Base-by-base conservation (phyloP, 139 green algal species). In the Marvania coccoides region DNA sequence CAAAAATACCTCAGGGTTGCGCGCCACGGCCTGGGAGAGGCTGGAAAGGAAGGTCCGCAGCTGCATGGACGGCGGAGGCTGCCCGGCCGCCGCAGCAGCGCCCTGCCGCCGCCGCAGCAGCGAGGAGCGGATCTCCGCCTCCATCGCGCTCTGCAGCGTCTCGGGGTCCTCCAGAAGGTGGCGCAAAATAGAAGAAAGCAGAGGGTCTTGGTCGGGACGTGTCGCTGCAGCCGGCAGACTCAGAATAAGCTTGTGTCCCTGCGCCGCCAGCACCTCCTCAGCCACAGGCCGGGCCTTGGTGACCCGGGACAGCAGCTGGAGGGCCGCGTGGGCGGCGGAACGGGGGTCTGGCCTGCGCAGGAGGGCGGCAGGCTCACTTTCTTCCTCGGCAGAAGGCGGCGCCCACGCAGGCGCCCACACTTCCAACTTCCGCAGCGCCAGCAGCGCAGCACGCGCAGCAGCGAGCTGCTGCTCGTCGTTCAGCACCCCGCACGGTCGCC, bases 91-190 rank as follows among this genome's bases (percentile, higher is more conserved):
- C 24, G 19, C 19, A 2, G 13, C 12, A 6, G 12, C 13, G 26
- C n/a, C 12, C 5, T 47, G 47, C 37, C 46, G 56, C 57, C 54
- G 61, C 31, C 58, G 63, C 1, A 28, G 15, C 34, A 96, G 73
- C 39, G 70, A 72, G 67, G 74, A 81, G 14, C 79, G 75, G 34
- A 98, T 88, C 74, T 97, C 91, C 0, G 79, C 63, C 72, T 97
- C 92, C 92, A 98, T 97, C 55, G 84, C 90, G 1, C 70, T 51
- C 69, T 91, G 85, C 67, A 98, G 81, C 7, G 90, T 95, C 34
- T 67, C 62, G 2, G 82, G 81, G 70, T 98, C 92, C 71, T 98
- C 91, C 64, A 97, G 64, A 40, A 97, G 69, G 65, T 98, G 84
- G 2, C 88, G 79, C 42, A 98, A 67, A 12, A 98, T 76, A 5